Base-by-base conservation (phyloP, 2,329 filamentous ascomycete genomes). In the Cercospora sp. region DNA sequence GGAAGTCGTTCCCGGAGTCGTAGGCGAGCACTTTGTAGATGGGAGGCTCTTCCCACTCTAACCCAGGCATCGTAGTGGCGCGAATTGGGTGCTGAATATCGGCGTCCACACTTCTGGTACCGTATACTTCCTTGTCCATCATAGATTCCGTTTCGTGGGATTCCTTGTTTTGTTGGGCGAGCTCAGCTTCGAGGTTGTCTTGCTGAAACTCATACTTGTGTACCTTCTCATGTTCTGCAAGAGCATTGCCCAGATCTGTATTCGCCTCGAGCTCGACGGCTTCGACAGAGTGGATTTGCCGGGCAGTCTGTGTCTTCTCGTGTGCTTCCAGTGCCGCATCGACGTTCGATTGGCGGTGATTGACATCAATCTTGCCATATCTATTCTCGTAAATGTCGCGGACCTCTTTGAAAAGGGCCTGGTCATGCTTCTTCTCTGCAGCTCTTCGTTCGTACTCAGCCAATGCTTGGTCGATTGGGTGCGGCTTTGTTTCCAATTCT, bases 1-100 rank as follows among this genome's bases (percentile, higher is more conserved):
- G 82, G 12, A 80, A 81, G 71, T 89, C 84, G 72, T 84, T 88
- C 8, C 81, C 81, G 1, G 86, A 81, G 71, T 91, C 88, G 73
- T 89, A 91, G 1, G 87, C 89, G 5, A 92, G 82, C 37, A 91
- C 85, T 76, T 87, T 91, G 81, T 91, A 91, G 3, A 85, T 53
- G 12, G 78, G 72, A 30, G 78, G 78, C 37, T 77, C 68, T 57
- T 75, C 71, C 78, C 77, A 79, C 21, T 67, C 26, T 13, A 57
- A 30, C 18, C 37, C 18, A 12, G 49, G 45, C 34, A 32, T 58
- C n/a, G 37, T 16, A 26, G 53, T 53, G 8, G 45, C 61, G 8
- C 49, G 58, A 18, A 61, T 55, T 5, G 65, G 61, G 10, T 68
- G 60, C 13, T 69, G 63, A 2, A 61, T n/a, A 18, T 68, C 58